Evolutionary conservation across 208 protist species (phyloP).

Genomic region (Entamoeba invadens): DNA sequence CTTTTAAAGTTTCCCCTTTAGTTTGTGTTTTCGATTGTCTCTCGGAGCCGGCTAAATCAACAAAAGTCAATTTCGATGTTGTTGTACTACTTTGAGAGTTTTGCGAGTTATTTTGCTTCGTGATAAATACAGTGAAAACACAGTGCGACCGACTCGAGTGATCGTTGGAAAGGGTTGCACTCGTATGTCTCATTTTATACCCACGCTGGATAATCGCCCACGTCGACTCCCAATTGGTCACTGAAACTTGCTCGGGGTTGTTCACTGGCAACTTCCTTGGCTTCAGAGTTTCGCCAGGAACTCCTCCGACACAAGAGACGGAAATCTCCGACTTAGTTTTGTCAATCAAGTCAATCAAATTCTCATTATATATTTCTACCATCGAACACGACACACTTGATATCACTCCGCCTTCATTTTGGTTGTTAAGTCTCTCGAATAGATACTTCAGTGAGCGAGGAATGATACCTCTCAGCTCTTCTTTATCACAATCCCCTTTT

Average conservation of each 20-base stretch:
- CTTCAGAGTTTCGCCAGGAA: not conserved
- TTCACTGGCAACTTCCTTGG: not conserved
- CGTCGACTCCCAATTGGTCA: not conserved
- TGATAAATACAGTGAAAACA: not conserved
- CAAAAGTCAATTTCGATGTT: not conserved
- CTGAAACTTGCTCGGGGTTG: not conserved
- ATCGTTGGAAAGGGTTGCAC: not conserved
- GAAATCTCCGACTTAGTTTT: not conserved
- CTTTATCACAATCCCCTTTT: not conserved
- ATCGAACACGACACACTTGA: not conserved
- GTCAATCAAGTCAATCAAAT: conserved; percentile 4
- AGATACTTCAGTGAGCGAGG: not conserved
- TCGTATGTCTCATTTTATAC: not conserved
- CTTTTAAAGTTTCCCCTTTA: conserved; percentile 6
- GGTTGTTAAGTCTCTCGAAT: not conserved
- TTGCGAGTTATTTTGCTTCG: not conserved
- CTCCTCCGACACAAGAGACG: not conserved
- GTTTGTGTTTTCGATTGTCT: not conserved
- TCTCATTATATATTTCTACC: conserved; percentile 19
- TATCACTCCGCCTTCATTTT: not conserved
- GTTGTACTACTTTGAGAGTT: not conserved
- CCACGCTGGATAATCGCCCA: not conserved
- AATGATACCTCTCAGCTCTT: not conserved
- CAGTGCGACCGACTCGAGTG: not conserved
- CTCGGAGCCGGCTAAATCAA: conserved; percentile 28